Base-by-base conservation (phyloP, 371 early-diverging fungal species). In the Mucor velutinosus region DNA sequence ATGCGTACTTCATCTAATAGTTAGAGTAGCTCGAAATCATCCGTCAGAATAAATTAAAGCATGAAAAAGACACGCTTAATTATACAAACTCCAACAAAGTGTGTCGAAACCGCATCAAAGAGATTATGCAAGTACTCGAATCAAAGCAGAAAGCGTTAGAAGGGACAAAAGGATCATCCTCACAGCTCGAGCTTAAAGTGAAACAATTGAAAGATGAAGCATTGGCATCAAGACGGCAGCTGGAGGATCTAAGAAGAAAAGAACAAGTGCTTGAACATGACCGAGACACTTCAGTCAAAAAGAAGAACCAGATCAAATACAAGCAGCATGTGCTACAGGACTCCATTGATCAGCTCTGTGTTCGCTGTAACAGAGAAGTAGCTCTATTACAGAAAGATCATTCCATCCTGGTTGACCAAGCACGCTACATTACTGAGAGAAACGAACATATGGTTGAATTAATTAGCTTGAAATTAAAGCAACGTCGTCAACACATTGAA, bases 121-220 rank as follows among this genome's bases (percentile, higher is more conserved):
- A 69, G 47, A 68, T 80, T 11, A 80, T 83, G 78, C 69, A 77
- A 17, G 55, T 72, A 7, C 49, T 83, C 5, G 83, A 83, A 57
- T 72, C 71, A 2, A 83, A 83, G 49, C 80, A 83, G 61, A 69
- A 77, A 47, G 19, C 71, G n/a, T 57, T 83, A 14, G 76, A 83
- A 33, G 58, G 61, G n/a, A 83, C 83, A 21, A 80, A 80, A 51
- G 62, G 59, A 14, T 65, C 74, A 17, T 79, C 83, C 0, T 64
- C 64, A 15, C 64, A 71, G 37, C 75, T 80, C 32, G 83, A 83
- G 62, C 51, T 69, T 7, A 71, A 77, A 60, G 83, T 83, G 0
- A 83, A 83, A 39, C 74, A 71, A 41, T 47, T 83, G 37, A 77
- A 77, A 60, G 78, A 83, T 12, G 81, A 83, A 70, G 83, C 83